Evolutionary conservation across 1,284 basidiomycete genomes (phyloP).

Genomic region (Puccinia horiana): DNA sequence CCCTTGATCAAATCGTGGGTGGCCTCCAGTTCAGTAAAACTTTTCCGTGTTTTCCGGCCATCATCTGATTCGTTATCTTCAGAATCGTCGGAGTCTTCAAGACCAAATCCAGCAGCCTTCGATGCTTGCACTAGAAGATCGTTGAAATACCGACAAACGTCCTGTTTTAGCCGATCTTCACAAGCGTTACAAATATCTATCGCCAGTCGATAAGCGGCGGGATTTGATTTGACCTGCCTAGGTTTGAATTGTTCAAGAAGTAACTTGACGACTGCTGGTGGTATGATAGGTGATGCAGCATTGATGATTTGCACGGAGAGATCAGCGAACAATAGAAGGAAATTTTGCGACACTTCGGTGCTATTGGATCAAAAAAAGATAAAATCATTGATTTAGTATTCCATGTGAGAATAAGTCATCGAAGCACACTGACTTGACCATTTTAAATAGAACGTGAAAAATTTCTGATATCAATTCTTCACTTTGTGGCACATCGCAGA

Average conservation of each 20-base stretch:
- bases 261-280: constrained; percentile 74
- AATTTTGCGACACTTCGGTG: constrained; percentile 77
- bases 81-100: constrained; percentile 65
- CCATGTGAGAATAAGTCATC: not conserved
- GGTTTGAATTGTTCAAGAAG: constrained; percentile 83
- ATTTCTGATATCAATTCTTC: constrained; percentile 82
- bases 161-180: constrained; percentile 81
- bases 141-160: constrained; percentile 82
- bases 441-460: constrained; percentile 78
- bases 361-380: constrained; percentile 57
- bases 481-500: constrained; percentile 82
- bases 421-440: constrained; percentile 65
- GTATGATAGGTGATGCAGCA: constrained; percentile 71
- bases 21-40: constrained; percentile 62
- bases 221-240: constrained; percentile 65
- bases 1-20: constrained; percentile 84
- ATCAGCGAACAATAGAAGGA: constrained; percentile 82
- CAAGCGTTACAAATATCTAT: constrained; percentile 81
- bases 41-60: constrained; percentile 21
- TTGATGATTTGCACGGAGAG: constrained; percentile 87
- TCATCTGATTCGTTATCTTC: constrained; percentile 59
- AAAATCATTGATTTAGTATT: not conserved
- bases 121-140: constrained; percentile 70
- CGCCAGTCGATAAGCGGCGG: constrained; percentile 75
- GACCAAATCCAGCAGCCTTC: constrained; percentile 60